Base-by-base conservation (phyloP, 1,284 basidiomycete species). In the Papiliotrema terrestris region DNA sequence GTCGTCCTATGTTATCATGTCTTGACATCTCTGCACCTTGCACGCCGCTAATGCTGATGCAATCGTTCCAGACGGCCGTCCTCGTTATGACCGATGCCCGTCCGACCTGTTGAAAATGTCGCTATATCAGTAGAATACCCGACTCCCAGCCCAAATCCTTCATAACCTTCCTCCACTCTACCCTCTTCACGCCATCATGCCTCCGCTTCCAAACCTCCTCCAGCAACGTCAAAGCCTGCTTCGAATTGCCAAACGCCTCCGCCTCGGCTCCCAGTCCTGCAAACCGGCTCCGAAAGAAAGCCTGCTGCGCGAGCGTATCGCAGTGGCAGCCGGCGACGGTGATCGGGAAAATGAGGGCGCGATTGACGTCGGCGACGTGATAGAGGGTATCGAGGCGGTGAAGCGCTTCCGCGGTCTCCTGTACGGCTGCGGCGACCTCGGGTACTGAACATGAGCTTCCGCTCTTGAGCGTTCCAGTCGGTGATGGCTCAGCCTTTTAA, bases 191-290 rank as follows among this genome's bases (percentile, higher is more conserved):
- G 29, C 29, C 29, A 5, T 32, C 29, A 5, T 32, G 29, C 19
- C 79, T 63, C 43, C 71, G 62, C 32, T 57, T 54, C 87, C 87
- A 89, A 39, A 89, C 82, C 42, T 76, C 63, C 58, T 80, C 73
- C 74, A 91, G 82, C 62, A 89, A 75, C 14, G 64, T 56, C 46
- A 75, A 72, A 32, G 87, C 84, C 56, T 82, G 79, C 26, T 74
- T 65, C 54, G 84, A 84, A 66, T 89, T 90, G 35, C 86, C 86
- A 41, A 73, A 69, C 43, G 82, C 79, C 25, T 71, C 66, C 42
- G 82, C 79, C 23, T 82, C 81, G 8, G 71, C 71, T 45, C 80
- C 79, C 61, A 83, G 59, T 77, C 77, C 55, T 77, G 56, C 65
- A 47, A 89, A 78, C 49, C 83, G 75, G 15, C 67, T 65, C 36